Percentiles rank a stretch among this genome's conserved stretches.
phyloP scores from a whole-genome alignment of 306 rosid genomes.

The Quillaja saponaria region DNA sequence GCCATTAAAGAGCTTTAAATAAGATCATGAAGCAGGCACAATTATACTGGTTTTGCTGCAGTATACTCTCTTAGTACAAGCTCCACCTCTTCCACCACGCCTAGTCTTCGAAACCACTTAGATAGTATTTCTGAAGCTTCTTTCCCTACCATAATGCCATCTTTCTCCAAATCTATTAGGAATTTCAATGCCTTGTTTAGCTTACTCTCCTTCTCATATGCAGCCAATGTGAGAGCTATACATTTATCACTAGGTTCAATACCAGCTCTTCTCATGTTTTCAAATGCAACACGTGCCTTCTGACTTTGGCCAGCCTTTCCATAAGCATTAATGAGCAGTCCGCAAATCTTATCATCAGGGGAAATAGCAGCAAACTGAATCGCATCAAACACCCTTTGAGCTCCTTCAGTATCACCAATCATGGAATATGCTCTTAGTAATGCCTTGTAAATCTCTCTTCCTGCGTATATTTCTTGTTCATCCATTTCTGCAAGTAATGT shows the following conservation, averaged over 20 bases:
- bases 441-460: constrained; percentile 89
- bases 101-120: constrained; percentile 71
- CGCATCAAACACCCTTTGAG: constrained; percentile 82
- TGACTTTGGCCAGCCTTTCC: constrained; percentile 57
- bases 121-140: constrained; percentile 73
- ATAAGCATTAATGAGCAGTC: constrained; percentile 71
- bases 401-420: constrained; percentile 67
- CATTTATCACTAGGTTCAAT: constrained; percentile 73
- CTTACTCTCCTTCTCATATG: constrained; percentile 71
- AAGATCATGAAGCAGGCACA: constrained; percentile 23
- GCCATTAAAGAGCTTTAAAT: too few species aligned
- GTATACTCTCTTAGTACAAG: constrained; percentile 68
- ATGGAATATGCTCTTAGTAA: constrained; percentile 73
- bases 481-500: constrained; percentile 73
- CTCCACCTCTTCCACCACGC: constrained; percentile 82
- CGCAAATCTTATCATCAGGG: constrained; percentile 76
- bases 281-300: constrained; percentile 61
- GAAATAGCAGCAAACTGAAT: constrained; percentile 71
- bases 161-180: constrained; percentile 68
- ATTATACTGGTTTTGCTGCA: constrained; percentile 28
- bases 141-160: constrained; percentile 60
- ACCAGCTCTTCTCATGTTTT: constrained; percentile 78
- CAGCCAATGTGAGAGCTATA: constrained; percentile 58
- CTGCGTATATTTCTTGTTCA: constrained; percentile 62
- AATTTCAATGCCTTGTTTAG: constrained; percentile 60